Evolutionary conservation across 257 asterid species (phyloP).

Genomic region (Solanum chmielewskii): DNA sequence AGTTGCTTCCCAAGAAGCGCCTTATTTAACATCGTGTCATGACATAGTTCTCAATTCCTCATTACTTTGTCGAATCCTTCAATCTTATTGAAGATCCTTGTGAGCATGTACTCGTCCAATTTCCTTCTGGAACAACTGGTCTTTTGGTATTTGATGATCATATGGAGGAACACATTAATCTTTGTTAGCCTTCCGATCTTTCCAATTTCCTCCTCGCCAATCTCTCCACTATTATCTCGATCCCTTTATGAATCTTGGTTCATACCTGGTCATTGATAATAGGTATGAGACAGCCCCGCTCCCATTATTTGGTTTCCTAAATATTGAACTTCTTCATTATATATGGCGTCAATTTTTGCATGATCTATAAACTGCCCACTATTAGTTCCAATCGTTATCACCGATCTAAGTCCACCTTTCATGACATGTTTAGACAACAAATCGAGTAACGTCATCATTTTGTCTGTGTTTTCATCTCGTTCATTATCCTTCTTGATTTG

Average conservation of each 20-base stretch:
- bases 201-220: background rate
- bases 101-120: background rate
- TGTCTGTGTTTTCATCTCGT: background rate
- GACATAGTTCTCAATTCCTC: background rate
- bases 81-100: background rate
- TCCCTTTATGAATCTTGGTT: background rate
- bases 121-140: too few species aligned
- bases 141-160: too few species aligned
- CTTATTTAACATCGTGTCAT: background rate
- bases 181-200: background rate
- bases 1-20: accelerated
- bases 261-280: background rate
- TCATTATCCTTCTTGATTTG: background rate
- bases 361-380: background rate
- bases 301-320: too few species aligned
- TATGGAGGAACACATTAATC: background rate
- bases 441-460: background rate
- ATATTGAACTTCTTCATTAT: too few species aligned
- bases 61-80: background rate
- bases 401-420: background rate
- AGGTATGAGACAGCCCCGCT: background rate
- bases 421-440: too few species aligned
- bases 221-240: background rate
- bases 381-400: background rate
- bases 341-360: background rate